A percentile compares a stretch with the other conserved stretches of the same genome.
These are phyloP conservation scores for Hyaloscypha variabilis DNA, from an alignment of 495 filamentous ascomycete species.

Conservation along the genomic window DNA sequence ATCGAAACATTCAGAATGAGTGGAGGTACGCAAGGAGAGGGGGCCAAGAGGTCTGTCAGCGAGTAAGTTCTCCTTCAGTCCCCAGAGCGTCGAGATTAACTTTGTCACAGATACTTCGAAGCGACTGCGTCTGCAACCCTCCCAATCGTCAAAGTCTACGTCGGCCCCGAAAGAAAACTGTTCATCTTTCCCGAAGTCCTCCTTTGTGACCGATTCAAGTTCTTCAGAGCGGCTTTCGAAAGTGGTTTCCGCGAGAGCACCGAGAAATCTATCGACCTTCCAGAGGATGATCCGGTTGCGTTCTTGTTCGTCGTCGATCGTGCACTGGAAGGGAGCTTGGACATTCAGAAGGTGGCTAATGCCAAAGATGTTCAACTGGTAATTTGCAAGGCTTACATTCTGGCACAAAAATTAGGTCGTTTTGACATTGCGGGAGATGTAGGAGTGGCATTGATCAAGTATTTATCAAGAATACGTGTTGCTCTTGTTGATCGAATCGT, in stretches of 20 bases:
- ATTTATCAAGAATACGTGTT: too few relatives aligned
- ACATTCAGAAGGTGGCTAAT: not conserved
- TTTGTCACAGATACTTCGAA: not conserved
- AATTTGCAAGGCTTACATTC: not conserved
- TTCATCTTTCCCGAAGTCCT: not conserved
- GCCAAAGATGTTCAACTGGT: not conserved
- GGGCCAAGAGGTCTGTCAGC: not conserved
- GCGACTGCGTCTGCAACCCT: not conserved
- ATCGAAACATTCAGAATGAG: not conserved
- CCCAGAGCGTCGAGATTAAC: not conserved
- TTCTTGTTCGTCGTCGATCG: not conserved
- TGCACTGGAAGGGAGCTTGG: not conserved
- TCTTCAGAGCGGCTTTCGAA: not conserved
- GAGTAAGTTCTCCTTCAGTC: not conserved
- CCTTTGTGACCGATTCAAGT: not conserved
- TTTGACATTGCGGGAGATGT: not conserved
- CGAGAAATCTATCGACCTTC: not conserved
- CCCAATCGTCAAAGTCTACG: slow-evolving; percentile 10
- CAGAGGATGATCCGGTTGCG: slow-evolving; percentile 4
- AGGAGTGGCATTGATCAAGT: too few relatives aligned
- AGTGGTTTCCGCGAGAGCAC: not conserved
- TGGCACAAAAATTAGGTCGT: not conserved
- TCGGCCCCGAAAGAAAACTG: not conserved
- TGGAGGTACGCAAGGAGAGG: not conserved
- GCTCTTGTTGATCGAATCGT: not conserved